Evolutionary conservation across 1,139 yeast species (phyloP).

Genomic region (Petasospora rhodanensis): DNA sequence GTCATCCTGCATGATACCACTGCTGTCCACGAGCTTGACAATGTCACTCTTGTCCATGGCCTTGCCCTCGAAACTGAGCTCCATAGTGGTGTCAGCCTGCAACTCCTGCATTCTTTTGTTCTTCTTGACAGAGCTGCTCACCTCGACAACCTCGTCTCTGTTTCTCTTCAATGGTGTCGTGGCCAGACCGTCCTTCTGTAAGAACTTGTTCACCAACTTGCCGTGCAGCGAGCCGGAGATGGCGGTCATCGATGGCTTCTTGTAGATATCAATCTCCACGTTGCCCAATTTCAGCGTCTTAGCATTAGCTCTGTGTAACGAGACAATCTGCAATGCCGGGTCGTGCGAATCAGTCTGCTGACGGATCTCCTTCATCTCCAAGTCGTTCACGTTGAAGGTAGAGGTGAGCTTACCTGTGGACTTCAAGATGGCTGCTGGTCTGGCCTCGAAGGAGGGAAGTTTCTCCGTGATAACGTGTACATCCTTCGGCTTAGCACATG

Average conservation of each 20-base stretch:
- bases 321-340: slow-evolving; percentile 16
- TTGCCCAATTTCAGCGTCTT: slow-evolving; percentile 15
- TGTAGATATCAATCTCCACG: slow-evolving; percentile 12
- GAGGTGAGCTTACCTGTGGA: too few species aligned
- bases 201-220: slow-evolving; percentile 16
- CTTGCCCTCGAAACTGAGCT: slow-evolving; percentile 39
- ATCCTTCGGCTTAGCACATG: neutral
- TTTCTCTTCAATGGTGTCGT: slow-evolving; percentile 23
- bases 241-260: slow-evolving; percentile 2
- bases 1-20: slow-evolving; percentile 19
- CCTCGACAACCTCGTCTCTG: slow-evolving; percentile 24
- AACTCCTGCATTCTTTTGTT: slow-evolving; percentile 21
- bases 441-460: slow-evolving; percentile 12
- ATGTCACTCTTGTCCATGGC: slow-evolving; percentile 38
- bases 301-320: slow-evolving; percentile 6
- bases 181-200: slow-evolving; percentile 13
- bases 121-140: slow-evolving; percentile 23
- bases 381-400: slow-evolving; percentile 14
- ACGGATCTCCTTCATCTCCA: slow-evolving; percentile 2
- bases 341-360: slow-evolving; percentile 8
- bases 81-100: slow-evolving; percentile 26
- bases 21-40: slow-evolving; percentile 32
- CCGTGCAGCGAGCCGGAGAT: neutral
- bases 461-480: slow-evolving; percentile 11
- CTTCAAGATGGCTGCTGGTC: slow-evolving; percentile 12